These are phyloP conservation scores for Pythium apleroticum DNA, from an alignment of 352 stramenopile genomes.

Conservation along the genomic window DNA sequence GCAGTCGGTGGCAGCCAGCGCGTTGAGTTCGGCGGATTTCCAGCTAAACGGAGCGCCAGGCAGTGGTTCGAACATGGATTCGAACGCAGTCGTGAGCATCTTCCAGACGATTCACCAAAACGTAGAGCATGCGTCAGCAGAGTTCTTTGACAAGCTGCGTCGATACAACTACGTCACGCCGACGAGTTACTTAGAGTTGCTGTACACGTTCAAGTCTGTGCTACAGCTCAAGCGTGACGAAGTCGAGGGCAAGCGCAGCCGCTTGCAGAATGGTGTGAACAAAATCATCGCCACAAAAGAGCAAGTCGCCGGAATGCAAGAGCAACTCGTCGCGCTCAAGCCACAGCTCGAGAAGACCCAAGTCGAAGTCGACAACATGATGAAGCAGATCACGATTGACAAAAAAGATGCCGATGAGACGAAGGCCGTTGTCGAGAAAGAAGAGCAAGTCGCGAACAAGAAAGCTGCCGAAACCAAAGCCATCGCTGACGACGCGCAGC, in stretches of 20 bases:
- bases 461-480: slow-evolving; percentile 92
- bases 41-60: slow-evolving; percentile 40
- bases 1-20: slow-evolving; percentile 74
- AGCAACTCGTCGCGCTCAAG: slow-evolving; percentile 91
- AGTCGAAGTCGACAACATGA: slow-evolving; percentile 92
- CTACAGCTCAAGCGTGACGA: slow-evolving; percentile 89
- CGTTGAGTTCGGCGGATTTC: slow-evolving; percentile 62
- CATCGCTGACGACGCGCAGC: slow-evolving; percentile 91
- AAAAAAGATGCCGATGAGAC: slow-evolving; percentile 92
- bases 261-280: slow-evolving; percentile 90
- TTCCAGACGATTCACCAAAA: slow-evolving; percentile 91
- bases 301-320: slow-evolving; percentile 91
- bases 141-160: slow-evolving; percentile 88
- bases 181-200: slow-evolving; percentile 92
- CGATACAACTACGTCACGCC: slow-evolving; percentile 95
- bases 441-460: slow-evolving; percentile 91
- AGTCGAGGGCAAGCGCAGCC: slow-evolving; percentile 81
- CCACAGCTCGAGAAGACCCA: slow-evolving; percentile 91
- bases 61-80: slow-evolving; percentile 37
- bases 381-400: slow-evolving; percentile 93
- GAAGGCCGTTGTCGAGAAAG: slow-evolving; percentile 88
- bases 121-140: slow-evolving; percentile 73
- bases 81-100: slow-evolving; percentile 61
- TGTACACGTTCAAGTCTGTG: slow-evolving; percentile 92
- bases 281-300: slow-evolving; percentile 93